Evolutionary conservation across 2,329 filamentous ascomycete species (phyloP).

Genomic region (Balansia obtecta): DNA sequence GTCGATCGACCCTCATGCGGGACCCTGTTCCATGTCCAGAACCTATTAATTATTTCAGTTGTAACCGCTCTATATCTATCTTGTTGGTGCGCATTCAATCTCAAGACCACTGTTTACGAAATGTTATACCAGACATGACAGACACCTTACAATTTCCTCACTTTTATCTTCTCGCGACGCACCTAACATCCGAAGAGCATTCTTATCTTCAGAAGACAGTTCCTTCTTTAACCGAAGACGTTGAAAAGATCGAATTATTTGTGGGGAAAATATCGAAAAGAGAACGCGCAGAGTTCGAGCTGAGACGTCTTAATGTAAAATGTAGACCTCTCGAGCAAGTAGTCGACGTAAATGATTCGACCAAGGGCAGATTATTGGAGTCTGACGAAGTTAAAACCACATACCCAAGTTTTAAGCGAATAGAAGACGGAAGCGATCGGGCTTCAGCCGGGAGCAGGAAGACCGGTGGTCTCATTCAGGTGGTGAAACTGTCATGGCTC

Average conservation of each 20-base stretch:
- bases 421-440: not conserved
- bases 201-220: slow-evolving; percentile 53
- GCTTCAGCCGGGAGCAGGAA: not conserved
- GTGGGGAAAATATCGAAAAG: slow-evolving; percentile 61
- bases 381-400: not conserved
- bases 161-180: slow-evolving; percentile 62
- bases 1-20: too few species aligned
- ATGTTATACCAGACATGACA: slow-evolving; percentile 1
- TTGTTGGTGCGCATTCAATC: not conserved
- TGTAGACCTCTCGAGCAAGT: slow-evolving; percentile 30
- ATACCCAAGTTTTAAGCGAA: not conserved
- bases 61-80: too few species aligned
- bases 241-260: slow-evolving; percentile 59
- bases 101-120: not conserved
- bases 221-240: slow-evolving; percentile 54
- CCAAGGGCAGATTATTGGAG: not conserved
- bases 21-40: too few species aligned
- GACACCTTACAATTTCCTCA: slow-evolving; percentile 35
- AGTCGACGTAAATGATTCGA: not conserved
- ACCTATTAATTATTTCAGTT: too few species aligned
- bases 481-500: slow-evolving; percentile 49
- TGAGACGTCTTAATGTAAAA: slow-evolving; percentile 52
- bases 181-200: slow-evolving; percentile 51
- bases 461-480: slow-evolving; percentile 24
- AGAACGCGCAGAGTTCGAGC: slow-evolving; percentile 63